Percentiles rank a stretch among this genome's conserved stretches.
phyloP scores from a whole-genome alignment of 805 yeast genomes.

The Kodamaea hsintzibuensis region DNA sequence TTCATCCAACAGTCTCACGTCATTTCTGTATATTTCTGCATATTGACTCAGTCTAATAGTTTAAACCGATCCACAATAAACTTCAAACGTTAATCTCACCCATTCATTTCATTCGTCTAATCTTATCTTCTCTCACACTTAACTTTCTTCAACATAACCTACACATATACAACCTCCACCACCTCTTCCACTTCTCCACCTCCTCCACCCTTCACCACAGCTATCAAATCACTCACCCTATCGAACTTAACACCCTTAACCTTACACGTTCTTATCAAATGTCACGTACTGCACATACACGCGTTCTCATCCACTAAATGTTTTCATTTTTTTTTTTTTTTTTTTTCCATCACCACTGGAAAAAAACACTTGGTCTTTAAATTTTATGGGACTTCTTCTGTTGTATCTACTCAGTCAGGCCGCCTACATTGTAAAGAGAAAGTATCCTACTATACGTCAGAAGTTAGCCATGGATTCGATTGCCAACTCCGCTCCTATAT shows the following conservation, averaged over 20 bases:
- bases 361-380: slow-evolving; percentile 8
- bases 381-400: slow-evolving; percentile 42
- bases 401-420: slow-evolving; percentile 38
- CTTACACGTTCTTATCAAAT: slow-evolving; percentile 3
- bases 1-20: no score
- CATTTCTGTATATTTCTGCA: no score
- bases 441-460: slow-evolving; percentile 13
- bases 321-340: slow-evolving; percentile 5
- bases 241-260: no score
- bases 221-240: no score
- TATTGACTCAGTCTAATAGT: not conserved
- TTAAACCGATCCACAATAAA: not conserved
- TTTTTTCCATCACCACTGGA: slow-evolving; percentile 1
- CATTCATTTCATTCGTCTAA: no score
- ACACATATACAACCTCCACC: not conserved
- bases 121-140: not conserved
- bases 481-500: slow-evolving; percentile 61
- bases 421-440: slow-evolving; percentile 30
- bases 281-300: slow-evolving; percentile 3
- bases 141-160: not conserved
- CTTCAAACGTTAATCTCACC: no score
- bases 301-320: slow-evolving; percentile 1
- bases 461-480: slow-evolving; percentile 35
- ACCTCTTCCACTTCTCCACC: not conserved
- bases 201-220: not conserved